Conservation (phyloP, 352 stramenopile genomes). For the Pythium volutum region DNA sequence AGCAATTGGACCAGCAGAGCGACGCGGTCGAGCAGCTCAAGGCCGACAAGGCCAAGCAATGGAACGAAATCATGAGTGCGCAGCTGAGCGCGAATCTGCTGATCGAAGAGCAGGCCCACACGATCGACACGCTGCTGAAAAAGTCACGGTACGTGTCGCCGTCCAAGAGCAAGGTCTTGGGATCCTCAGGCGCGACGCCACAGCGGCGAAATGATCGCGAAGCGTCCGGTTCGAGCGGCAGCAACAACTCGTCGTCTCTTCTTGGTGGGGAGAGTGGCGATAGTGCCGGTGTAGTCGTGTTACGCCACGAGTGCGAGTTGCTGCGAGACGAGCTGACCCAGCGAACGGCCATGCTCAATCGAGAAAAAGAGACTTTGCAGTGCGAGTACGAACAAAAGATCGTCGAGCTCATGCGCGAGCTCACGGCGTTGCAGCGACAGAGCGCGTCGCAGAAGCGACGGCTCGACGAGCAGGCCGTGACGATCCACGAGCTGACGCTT, state of each 20-base stretch:
- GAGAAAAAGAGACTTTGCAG: conserved; percentile 30
- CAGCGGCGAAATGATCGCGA: conserved; percentile 4
- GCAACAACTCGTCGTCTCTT: not conserved
- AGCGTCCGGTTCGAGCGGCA: conserved; percentile 1
- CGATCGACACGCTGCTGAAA: conserved; percentile 69
- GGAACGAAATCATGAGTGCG: conserved; percentile 66
- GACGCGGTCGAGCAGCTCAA: conserved; percentile 54
- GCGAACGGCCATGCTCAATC: conserved; percentile 22
- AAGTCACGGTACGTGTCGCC: conserved; percentile 43
- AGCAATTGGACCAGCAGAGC: conserved; percentile 43
- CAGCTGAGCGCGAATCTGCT: conserved; percentile 73
- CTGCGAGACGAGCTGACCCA: conserved; percentile 27
- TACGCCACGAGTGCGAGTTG: conserved; percentile 31
- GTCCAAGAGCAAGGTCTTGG: conserved; percentile 25
- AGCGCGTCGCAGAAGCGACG: conserved; percentile 38
- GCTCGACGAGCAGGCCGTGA: conserved; percentile 61
- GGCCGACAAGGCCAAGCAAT: conserved; percentile 59
- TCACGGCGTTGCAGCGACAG: conserved; percentile 44
- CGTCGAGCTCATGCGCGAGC: conserved; percentile 36
- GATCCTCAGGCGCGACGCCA: conserved; percentile 6
- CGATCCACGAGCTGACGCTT: conserved; percentile 76
- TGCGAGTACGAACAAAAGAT: conserved; percentile 33
- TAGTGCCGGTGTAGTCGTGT: conserved; percentile 16
- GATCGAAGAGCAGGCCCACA: conserved; percentile 79
- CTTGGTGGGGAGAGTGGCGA: not conserved